Conservation (phyloP, 176 grass and related monocot species). For the Aegilops tauschii region DNA sequence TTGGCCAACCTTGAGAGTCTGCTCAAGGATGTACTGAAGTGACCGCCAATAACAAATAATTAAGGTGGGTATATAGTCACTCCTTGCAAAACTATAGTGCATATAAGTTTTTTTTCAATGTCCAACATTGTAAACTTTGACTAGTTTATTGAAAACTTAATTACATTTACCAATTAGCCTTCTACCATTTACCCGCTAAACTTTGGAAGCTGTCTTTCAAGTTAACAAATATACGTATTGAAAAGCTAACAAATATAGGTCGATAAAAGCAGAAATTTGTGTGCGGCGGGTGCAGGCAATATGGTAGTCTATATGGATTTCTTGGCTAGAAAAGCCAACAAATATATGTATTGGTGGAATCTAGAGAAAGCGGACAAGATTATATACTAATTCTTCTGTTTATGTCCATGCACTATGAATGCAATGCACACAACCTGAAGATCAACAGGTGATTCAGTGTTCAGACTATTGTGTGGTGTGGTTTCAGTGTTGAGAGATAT, state of each 20-base stretch:
- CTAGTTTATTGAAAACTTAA: too few relatives aligned
- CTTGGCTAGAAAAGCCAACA: not conserved
- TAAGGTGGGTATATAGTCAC: not conserved
- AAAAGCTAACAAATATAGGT: not conserved
- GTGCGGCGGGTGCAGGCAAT: rapidly evolving
- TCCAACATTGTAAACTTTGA: not conserved
- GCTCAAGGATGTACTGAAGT: not conserved
- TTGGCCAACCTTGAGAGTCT: not conserved
- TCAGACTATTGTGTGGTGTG: not conserved
- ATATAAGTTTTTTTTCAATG: not conserved
- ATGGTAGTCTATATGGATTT: not conserved
- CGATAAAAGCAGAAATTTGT: not conserved
- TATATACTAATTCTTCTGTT: too few relatives aligned
- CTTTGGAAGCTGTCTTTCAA: not conserved
- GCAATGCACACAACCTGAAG: not conserved
- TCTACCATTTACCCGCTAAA: not conserved
- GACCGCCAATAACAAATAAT: not conserved
- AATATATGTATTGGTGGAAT: not conserved
- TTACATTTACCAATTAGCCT: too few relatives aligned
- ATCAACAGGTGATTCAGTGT: not conserved
- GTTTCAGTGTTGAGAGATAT: not conserved
- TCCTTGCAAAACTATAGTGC: not conserved
- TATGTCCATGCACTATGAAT: too few relatives aligned
- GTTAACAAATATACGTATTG: not conserved
- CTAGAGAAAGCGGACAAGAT: not conserved